These are phyloP conservation scores for Zanthoxylum bungeanum DNA, from an alignment of 345 rosid genomes.

Conservation along the genomic window DNA sequence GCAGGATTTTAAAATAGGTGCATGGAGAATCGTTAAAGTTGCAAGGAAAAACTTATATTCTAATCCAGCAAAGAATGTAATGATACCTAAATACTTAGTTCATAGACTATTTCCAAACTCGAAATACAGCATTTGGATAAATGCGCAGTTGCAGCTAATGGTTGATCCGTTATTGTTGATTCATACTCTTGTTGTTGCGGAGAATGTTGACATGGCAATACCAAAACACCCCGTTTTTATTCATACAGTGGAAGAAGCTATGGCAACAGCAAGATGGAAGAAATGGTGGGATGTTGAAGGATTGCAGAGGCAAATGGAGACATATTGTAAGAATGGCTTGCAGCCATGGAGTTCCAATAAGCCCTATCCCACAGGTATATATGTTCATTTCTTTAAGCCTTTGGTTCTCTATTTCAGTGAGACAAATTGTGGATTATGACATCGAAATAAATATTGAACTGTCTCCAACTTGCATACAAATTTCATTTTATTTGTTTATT, in stretches of 20 bases:
- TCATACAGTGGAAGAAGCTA: conserved; percentile 90
- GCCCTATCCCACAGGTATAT: conserved; percentile 76
- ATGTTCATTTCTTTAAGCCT: neutral
- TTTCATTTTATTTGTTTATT: neutral
- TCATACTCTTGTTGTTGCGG: conserved; percentile 57
- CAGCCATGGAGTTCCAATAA: conserved; percentile 73
- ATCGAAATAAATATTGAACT: neutral
- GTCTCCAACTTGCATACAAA: neutral
- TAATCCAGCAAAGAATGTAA: conserved; percentile 88
- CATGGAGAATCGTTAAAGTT: conserved; percentile 66
- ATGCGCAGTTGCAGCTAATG: conserved; percentile 78
- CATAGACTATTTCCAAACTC: conserved; percentile 87
- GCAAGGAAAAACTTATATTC: conserved; percentile 34
- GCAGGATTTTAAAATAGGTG: conserved; percentile 40
- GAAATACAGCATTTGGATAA: conserved; percentile 84
- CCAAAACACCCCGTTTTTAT: conserved; percentile 67
- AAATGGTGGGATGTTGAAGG: conserved; percentile 78
- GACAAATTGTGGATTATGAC: neutral
- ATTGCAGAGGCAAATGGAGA: conserved; percentile 78
- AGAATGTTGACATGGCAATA: conserved; percentile 65
- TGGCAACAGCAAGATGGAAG: conserved; percentile 96
- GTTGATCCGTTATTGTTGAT: conserved; percentile 80
- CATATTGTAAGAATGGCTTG: conserved; percentile 79
- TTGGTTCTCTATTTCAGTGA: neutral
- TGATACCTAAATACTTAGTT: conserved; percentile 72